These are phyloP conservation scores for Monosporascus cannonballus DNA, from an alignment of 2,329 filamentous ascomycete genomes.

Conservation along the genomic window DNA sequence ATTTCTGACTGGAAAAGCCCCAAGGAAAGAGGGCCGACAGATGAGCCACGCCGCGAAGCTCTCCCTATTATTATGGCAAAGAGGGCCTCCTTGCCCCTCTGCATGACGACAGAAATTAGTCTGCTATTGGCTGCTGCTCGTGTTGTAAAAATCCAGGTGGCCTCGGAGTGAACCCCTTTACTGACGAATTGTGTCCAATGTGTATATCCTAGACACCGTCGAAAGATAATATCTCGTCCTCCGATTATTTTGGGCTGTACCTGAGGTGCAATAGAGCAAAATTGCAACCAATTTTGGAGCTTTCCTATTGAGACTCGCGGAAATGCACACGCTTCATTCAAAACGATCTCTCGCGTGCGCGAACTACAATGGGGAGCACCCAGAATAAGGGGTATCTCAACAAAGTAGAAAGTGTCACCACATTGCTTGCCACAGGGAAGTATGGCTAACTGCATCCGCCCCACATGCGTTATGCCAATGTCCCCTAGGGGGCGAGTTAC, in stretches of 20 bases:
- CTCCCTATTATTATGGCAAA: no score
- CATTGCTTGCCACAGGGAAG: no score
- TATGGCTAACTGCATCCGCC: no score
- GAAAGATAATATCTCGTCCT: background rate
- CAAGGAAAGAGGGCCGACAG: no score
- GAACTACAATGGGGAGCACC: accelerated
- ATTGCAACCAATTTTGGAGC: background rate
- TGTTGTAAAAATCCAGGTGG: background rate
- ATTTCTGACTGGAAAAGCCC: no score
- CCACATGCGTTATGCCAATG: background rate
- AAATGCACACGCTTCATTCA: background rate
- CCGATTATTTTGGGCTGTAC: background rate
- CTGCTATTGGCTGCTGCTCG: background rate
- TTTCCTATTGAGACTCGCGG: background rate
- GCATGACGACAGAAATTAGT: no score
- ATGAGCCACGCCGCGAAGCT: no score
- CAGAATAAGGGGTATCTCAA: background rate
- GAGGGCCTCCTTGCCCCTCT: no score
- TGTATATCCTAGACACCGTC: background rate
- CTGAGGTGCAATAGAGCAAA: background rate
- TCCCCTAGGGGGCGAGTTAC: background rate
- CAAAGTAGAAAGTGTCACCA: background rate
- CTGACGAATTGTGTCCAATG: background rate
- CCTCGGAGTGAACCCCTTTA: accelerated
- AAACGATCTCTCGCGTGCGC: background rate